Evolutionary conservation across 1,139 yeast genomes (phyloP).

Genomic region (Diutina neorugosa): DNA sequence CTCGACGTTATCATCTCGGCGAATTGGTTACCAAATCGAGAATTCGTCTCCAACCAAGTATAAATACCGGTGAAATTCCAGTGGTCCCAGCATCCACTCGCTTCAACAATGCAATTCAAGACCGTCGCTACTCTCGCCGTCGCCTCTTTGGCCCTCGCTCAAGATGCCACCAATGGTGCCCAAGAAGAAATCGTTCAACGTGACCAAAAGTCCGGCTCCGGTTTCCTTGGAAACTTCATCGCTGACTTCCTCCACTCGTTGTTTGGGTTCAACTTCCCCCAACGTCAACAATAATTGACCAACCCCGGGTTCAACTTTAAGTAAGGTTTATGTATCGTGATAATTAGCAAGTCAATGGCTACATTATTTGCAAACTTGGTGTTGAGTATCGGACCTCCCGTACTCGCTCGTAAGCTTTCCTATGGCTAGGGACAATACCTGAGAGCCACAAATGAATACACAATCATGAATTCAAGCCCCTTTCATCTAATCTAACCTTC

Average conservation of each 20-base stretch:
- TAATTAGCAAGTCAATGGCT: no score
- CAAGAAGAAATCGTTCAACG: not conserved
- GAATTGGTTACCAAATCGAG: not conserved
- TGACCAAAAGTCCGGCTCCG: not conserved
- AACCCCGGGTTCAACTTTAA: no score
- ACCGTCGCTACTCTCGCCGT: not conserved
- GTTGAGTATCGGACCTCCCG: no score
- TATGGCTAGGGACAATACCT: no score
- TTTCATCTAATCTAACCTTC: no score
- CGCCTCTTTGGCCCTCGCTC: not conserved
- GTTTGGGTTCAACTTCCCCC: not conserved
- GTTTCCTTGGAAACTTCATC: not conserved
- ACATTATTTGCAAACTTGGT: no score
- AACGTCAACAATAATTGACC: no score
- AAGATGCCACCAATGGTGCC: not conserved
- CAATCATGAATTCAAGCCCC: no score
- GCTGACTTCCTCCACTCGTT: not conserved
- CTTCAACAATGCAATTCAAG: slow-evolving; percentile 1
- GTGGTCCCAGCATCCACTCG: not conserved
- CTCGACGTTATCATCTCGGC: not conserved
- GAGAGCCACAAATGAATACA: no score
- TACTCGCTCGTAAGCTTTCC: no score
- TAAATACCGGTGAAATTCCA: not conserved
- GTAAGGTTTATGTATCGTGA: no score
- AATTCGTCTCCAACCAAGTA: not conserved